A percentile compares a stretch with the other conserved stretches of the same genome.
Conservation (phyloP, 129 eudicot species). For the Rutidosis leptorrhynchoides region DNA sequence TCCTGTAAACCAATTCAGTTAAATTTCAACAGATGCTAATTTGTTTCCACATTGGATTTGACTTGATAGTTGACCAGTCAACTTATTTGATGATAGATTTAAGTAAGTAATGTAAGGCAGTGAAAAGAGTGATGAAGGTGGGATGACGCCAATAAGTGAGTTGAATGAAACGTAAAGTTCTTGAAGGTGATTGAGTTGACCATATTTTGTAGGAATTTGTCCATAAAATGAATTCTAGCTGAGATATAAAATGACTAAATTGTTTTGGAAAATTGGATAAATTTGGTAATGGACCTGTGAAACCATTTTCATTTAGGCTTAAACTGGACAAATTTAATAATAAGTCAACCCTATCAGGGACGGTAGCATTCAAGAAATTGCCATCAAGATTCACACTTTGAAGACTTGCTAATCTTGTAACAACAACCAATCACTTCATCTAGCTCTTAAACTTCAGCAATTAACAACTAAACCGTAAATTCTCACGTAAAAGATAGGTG, state of each 20-base stretch:
- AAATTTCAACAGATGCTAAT: conserved; percentile 49
- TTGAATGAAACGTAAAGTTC: conserved; percentile 55
- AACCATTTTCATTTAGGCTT: conserved; percentile 41
- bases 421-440: too few species aligned
- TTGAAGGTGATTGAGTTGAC: conserved; percentile 43
- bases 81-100: conserved; percentile 55
- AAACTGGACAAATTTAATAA: conserved; percentile 39
- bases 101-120: conserved; percentile 42
- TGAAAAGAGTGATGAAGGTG: conserved; percentile 47
- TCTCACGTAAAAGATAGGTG: too few species aligned
- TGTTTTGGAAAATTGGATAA: conserved; percentile 40
- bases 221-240: conserved; percentile 48
- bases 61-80: conserved; percentile 50
- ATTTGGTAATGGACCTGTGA: conserved; percentile 52
- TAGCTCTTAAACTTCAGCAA: too few species aligned
- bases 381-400: conserved; percentile 50
- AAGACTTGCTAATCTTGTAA: conserved; percentile 45
- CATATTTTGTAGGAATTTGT: conserved; percentile 47
- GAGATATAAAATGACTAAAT: conserved; percentile 37
- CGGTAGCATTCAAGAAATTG: conserved; percentile 49
- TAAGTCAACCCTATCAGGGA: conserved; percentile 47
- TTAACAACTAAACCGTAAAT: too few species aligned
- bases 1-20: conserved; percentile 49
- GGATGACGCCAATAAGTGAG: conserved; percentile 41
- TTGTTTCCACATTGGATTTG: conserved; percentile 45